Conservation (phyloP, 202 grass and related monocot genomes). For the Tripidium arundinaceum region DNA sequence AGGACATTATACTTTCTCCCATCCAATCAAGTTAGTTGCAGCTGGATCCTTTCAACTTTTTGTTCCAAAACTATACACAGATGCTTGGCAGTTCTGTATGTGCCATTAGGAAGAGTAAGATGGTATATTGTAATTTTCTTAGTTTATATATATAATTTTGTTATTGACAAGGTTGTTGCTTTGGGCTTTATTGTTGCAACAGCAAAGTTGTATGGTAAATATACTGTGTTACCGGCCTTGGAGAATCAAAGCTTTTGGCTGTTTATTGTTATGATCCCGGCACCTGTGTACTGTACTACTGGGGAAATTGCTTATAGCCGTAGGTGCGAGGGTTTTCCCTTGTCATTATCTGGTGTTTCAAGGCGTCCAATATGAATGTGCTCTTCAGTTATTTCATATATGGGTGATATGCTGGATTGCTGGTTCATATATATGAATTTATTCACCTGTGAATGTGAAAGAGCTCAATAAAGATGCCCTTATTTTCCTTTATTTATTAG, state of each 20-base stretch:
- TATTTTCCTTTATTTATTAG: neutral
- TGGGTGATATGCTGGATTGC: neutral
- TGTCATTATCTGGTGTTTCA: neutral
- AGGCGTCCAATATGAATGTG: neutral
- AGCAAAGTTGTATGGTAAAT: slow-evolving; percentile 49
- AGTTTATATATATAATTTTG: slow-evolving; percentile 37
- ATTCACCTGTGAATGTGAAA: neutral
- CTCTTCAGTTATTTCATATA: neutral
- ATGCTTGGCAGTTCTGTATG: neutral
- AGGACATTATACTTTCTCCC: neutral
- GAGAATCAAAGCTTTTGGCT: neutral
- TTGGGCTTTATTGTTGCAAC: slow-evolving; percentile 34
- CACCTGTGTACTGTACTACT: neutral
- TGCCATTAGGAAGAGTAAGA: slow-evolving; percentile 28
- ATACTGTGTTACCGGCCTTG: slow-evolving; percentile 14
- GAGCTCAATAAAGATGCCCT: neutral
- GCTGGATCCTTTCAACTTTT: neutral
- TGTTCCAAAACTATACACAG: slow-evolving; percentile 23
- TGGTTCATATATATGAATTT: neutral
- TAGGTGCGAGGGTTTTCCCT: neutral
- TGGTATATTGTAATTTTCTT: slow-evolving; percentile 40
- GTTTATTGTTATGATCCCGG: neutral
- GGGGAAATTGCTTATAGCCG: neutral
- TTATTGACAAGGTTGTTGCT: slow-evolving; percentile 30
- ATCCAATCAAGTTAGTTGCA: slow-evolving; percentile 15